Evolutionary conservation across 108 stramenopile species (phyloP).

Genomic region (Mediolabrus comicus): DNA sequence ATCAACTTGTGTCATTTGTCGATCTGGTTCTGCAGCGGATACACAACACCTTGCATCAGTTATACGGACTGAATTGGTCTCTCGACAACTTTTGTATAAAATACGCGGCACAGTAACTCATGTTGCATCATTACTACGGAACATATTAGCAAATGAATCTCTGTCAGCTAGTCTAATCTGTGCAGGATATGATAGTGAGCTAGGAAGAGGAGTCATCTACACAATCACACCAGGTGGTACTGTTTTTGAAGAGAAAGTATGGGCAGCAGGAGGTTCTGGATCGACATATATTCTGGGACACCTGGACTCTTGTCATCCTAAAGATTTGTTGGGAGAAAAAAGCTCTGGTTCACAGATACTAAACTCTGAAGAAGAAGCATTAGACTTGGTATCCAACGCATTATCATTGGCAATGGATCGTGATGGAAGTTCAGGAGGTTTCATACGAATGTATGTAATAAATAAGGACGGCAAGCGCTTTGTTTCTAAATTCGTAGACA

Average conservation of each 20-base stretch:
- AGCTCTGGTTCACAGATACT: background rate
- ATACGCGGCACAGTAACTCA: slow-evolving; percentile 53
- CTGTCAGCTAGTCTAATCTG: slow-evolving; percentile 72
- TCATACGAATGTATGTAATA: slow-evolving; percentile 61
- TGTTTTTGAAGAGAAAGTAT: slow-evolving; percentile 59
- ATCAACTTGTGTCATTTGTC: slow-evolving; percentile 71
- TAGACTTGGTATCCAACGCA: slow-evolving; percentile 58
- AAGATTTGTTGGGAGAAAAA: slow-evolving; percentile 1
- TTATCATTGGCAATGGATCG: slow-evolving; percentile 67
- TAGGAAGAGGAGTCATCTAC: slow-evolving; percentile 57
- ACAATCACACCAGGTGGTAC: slow-evolving; percentile 57
- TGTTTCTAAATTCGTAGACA: slow-evolving; percentile 1
- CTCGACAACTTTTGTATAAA: slow-evolving; percentile 43
- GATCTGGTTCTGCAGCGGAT: slow-evolving; percentile 86
- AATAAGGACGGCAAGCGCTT: slow-evolving; percentile 34
- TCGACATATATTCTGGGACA: slow-evolving; percentile 69
- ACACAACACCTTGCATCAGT: slow-evolving; percentile 66
- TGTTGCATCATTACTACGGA: slow-evolving; percentile 63
- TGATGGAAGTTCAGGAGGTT: slow-evolving; percentile 84
- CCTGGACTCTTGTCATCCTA: slow-evolving; percentile 49
- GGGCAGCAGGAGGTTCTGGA: slow-evolving; percentile 75
- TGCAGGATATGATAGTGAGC: slow-evolving; percentile 66
- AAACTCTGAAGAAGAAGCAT: slow-evolving; percentile 58
- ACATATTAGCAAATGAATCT: slow-evolving; percentile 28
- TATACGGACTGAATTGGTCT: slow-evolving; percentile 44